These are phyloP conservation scores for Aspergillus aculeatinus DNA, from an alignment of 2,329 filamentous ascomycete species.

Conservation along the genomic window DNA sequence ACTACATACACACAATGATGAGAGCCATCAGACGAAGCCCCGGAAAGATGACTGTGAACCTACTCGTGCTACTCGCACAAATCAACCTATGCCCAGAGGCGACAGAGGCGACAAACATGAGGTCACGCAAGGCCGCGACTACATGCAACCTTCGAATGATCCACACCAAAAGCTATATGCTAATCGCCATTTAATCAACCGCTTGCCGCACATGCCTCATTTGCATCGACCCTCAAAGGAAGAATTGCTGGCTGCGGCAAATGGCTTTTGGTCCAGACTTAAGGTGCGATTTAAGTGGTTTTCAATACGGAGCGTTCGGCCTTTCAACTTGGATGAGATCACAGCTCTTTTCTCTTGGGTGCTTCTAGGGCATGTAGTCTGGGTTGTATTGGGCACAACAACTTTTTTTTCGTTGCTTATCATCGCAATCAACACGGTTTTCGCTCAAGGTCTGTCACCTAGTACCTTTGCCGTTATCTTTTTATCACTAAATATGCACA, in stretches of 20 bases:
- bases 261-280: constrained; percentile 85
- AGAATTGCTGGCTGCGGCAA: constrained; percentile 86
- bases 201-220: constrained; percentile 70
- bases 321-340: constrained; percentile 96
- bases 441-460: constrained; percentile 72
- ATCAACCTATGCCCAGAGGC: constrained; percentile 6
- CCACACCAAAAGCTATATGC: constrained; percentile 17
- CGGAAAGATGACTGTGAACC: constrained; percentile 16
- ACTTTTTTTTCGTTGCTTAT: constrained; percentile 94
- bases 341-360: constrained; percentile 95
- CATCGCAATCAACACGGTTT: constrained; percentile 88
- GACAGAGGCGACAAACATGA: constrained; percentile 13
- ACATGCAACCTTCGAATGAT: constrained; percentile 17
- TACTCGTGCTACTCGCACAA: constrained; percentile 16
- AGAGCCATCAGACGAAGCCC: constrained; percentile 15
- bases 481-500: constrained; percentile 34
- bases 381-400: constrained; percentile 94
- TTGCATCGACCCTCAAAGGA: constrained; percentile 84
- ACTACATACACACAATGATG: constrained; percentile 32
- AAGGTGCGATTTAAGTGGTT: constrained; percentile 97
- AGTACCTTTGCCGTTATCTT: constrained; percentile 18
- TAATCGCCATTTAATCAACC: constrained; percentile 53
- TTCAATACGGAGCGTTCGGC: constrained; percentile 87
- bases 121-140: neutral
- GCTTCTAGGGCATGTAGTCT: constrained; percentile 85